A percentile compares a stretch with the other conserved stretches of the same genome.
Evolutionary conservation across 2,329 filamentous ascomycete species (phyloP).

Genomic region (Atkinsonella hypoxylon): DNA sequence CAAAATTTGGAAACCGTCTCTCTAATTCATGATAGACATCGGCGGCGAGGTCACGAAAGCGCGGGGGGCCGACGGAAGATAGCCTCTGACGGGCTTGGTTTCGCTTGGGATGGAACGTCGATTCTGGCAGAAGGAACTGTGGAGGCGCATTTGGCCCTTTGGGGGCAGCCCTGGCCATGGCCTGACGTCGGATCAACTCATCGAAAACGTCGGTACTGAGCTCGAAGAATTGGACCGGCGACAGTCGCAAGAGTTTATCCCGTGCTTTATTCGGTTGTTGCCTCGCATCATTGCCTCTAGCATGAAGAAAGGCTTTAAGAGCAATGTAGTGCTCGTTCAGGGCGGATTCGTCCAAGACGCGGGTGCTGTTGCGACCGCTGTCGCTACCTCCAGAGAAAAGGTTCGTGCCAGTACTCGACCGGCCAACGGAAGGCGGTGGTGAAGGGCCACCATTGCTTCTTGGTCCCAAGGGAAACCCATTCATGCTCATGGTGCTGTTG

Average conservation of each 20-base stretch:
- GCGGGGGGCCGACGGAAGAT: constrained; percentile 71
- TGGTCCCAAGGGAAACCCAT: constrained; percentile 44
- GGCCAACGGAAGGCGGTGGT: constrained; percentile 76
- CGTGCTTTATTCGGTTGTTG: constrained; percentile 76
- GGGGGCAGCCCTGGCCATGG: constrained; percentile 41
- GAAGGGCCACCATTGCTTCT: constrained; percentile 56
- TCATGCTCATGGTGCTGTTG: constrained; percentile 45
- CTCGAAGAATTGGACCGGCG: constrained; percentile 89
- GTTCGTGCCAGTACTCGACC: constrained; percentile 70
- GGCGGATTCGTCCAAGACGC: constrained; percentile 50
- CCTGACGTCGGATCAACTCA: constrained; percentile 79
- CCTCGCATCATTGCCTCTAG: constrained; percentile 64
- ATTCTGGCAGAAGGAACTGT: constrained; percentile 68
- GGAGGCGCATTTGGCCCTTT: constrained; percentile 47
- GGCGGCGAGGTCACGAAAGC: constrained; percentile 85
- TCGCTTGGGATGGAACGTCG: constrained; percentile 87
- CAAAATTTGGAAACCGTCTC: constrained; percentile 74
- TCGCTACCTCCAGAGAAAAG: constrained; percentile 56
- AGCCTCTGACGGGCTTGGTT: constrained; percentile 97
- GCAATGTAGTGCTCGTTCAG: constrained; percentile 73
- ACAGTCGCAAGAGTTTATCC: constrained; percentile 86
- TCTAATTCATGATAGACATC: constrained; percentile 96
- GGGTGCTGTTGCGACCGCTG: constrained; percentile 45
- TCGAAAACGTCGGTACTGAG: constrained; percentile 96
- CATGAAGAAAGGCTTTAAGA: constrained; percentile 63